Percentiles rank a stretch among this genome's conserved stretches.
Conservation (phyloP, 2,329 filamentous ascomycete genomes). For the Fusarium lyarnte region DNA sequence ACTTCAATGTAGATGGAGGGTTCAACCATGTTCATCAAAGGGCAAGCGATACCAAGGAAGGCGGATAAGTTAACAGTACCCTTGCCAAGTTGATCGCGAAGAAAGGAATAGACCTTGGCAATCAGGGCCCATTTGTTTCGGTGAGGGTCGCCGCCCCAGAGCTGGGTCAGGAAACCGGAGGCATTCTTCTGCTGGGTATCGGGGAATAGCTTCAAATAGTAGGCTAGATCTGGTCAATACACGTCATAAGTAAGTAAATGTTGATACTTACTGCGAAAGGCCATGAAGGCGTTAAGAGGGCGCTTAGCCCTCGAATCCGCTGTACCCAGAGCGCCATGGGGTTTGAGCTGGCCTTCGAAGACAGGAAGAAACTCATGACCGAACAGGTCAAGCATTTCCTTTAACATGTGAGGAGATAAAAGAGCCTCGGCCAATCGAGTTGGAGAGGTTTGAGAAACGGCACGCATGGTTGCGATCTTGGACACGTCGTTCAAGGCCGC, state of each 20-base stretch:
- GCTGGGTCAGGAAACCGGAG: slow-evolving; percentile 57
- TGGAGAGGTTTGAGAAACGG: not conserved
- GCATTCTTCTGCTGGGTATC: slow-evolving; percentile 61
- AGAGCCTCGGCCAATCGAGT: not conserved
- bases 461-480: not conserved
- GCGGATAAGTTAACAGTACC: slow-evolving; percentile 56
- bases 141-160: slow-evolving; percentile 62
- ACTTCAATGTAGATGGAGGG: slow-evolving; percentile 56
- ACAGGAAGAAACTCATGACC: not conserved
- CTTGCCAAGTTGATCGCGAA: slow-evolving; percentile 61
- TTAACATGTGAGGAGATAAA: not conserved
- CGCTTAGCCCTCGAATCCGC: slow-evolving; percentile 32
- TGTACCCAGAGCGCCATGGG: not conserved
- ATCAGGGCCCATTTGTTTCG: slow-evolving; percentile 62
- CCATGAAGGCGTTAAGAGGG: slow-evolving; percentile 48
- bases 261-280: slow-evolving; percentile 44
- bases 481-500: not conserved
- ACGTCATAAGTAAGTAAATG: not conserved
- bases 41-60: slow-evolving; percentile 57
- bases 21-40: slow-evolving; percentile 57
- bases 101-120: slow-evolving; percentile 64
- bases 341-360: not conserved
- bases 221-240: slow-evolving; percentile 48
- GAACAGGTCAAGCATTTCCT: not conserved
- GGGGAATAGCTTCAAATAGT: slow-evolving; percentile 58